Evolutionary conservation across 2,329 filamentous ascomycete genomes (phyloP).

Genomic region (Fusarium transvaalense): DNA sequence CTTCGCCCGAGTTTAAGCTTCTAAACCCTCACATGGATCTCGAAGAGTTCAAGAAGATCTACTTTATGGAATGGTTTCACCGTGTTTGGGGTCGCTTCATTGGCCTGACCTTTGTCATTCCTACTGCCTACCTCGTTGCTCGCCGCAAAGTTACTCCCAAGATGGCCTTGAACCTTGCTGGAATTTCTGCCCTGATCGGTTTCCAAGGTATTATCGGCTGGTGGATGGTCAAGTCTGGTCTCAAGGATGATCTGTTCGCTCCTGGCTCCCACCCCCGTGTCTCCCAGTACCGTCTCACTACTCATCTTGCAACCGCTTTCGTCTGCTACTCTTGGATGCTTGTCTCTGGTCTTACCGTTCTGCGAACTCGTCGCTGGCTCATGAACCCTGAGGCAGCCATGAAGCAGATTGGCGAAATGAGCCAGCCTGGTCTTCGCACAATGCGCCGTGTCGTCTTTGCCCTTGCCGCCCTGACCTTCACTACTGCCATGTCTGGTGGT

Average conservation of each 20-base stretch:
- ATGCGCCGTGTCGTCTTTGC: constrained; percentile 81
- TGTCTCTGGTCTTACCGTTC: constrained; percentile 84
- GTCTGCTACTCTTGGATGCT: constrained; percentile 96
- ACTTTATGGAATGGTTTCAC: constrained; percentile 99
- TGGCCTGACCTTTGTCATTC: constrained; percentile 88
- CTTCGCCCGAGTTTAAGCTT: constrained; percentile 91
- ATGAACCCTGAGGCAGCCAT: constrained; percentile 73
- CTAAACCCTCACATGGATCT: constrained; percentile 95
- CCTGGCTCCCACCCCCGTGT: constrained; percentile 92
- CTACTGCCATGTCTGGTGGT: constrained; percentile 92
- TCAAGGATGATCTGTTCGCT: constrained; percentile 95
- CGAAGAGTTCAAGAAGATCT: constrained; percentile 96
- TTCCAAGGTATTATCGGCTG: constrained; percentile 96
- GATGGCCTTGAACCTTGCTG: constrained; percentile 82
- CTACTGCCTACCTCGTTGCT: constrained; percentile 88
- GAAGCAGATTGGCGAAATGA: constrained; percentile 71
- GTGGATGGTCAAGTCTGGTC: constrained; percentile 99
- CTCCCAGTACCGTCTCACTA: constrained; percentile 90
- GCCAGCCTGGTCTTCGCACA: constrained; percentile 73
- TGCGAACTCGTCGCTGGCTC: constrained; percentile 81
- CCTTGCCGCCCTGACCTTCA: constrained; percentile 82
- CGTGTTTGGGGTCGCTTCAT: constrained; percentile 94
- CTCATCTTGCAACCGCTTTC: constrained; percentile 92
- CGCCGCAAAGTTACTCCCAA: constrained; percentile 80
- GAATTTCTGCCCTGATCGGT: constrained; percentile 89